Evolutionary conservation across 1,284 basidiomycete species (phyloP), one percentile per base, ranked within the genome.

Genomic region (Apiotrichum siamense): DNA sequence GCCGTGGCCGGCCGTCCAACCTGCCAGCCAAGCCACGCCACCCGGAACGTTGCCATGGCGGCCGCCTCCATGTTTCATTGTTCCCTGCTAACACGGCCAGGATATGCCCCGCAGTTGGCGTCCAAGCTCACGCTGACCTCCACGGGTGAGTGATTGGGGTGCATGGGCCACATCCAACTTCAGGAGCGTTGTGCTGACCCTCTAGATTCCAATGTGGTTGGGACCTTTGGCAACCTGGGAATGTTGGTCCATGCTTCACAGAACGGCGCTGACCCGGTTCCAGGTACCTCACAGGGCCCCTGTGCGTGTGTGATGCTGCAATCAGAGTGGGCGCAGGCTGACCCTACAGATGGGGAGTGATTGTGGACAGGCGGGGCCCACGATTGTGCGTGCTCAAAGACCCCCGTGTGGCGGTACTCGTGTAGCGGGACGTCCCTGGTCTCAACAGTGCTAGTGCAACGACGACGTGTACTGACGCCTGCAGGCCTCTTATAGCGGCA

Each of bases 21-120:
- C n/a, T n/a, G n/a, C n/a, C n/a, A n/a, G n/a, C n/a, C n/a, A n/a
- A n/a, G n/a, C n/a, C 36, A 37, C 18, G 32, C n/a, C 32, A 15
- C 32, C 5, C 32, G 32, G 4, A 33, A 33, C 7, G 4, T 17
- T 15, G 32, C n/a, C 32, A 33, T n/a, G n/a, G n/a, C 32, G 13
- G 7, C n/a, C 32, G 13, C 35, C 15, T 37, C 13, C 12, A 9
- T 6, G 3, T 26, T 18, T 10, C 9, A 3, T 2, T 43, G 49
- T 21, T 29, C 27, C 5, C 21, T 18, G n/a, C 42, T 44, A n/a
- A 39, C 39, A 17, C 17, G 13, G 2, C 29, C 64, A 85, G 88
- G 85, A 2, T 91, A 89, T 66, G 83, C 84, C 0, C 87, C 88
- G 0, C 87, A 89, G 66, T 77, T 91, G 3, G 85, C 83, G 2